Percentiles rank a stretch among this genome's conserved stretches.
These are phyloP conservation scores for Pisolithus marmoratus DNA, from an alignment of 768 basidiomycete species.

Conservation along the genomic window DNA sequence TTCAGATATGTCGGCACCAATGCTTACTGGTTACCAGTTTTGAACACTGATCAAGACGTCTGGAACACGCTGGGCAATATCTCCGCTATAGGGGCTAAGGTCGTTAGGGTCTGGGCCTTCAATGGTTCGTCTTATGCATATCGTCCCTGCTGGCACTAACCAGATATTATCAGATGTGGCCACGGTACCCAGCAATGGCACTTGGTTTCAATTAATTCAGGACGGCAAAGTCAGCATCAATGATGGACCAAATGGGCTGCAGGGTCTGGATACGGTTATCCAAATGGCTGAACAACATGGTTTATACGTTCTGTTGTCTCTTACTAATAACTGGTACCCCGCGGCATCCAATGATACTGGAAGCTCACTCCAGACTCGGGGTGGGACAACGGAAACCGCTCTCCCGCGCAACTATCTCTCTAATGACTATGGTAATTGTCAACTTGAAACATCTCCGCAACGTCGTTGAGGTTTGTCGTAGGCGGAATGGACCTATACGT, in stretches of 20 bases:
- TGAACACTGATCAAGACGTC: conserved; percentile 54
- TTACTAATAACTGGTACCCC: conserved; percentile 62
- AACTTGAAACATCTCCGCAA: background rate
- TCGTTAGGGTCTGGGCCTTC: conserved; percentile 67
- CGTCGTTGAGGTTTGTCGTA: conserved; percentile 18
- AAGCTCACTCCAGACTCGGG: conserved; percentile 4
- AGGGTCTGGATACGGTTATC: conserved; percentile 55
- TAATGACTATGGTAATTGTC: conserved; percentile 51
- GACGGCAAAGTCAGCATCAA: conserved; percentile 55
- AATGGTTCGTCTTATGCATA: conserved; percentile 39
- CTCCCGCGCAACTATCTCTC: conserved; percentile 50
- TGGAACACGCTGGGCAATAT: conserved; percentile 53
- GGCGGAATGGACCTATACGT: conserved; percentile 68
- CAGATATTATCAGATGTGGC: conserved; percentile 38
- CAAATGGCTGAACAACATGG: conserved; percentile 48
- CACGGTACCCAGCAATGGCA: conserved; percentile 47
- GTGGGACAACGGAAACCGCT: conserved; percentile 26
- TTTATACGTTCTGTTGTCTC: conserved; percentile 46
- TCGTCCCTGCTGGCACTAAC: conserved; percentile 6
- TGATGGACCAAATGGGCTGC: conserved; percentile 54
- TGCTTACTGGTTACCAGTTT: conserved; percentile 57
- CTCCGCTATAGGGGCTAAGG: conserved; percentile 47
- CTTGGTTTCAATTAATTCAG: conserved; percentile 58
- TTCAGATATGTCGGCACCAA: conserved; percentile 51
- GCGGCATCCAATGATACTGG: background rate